phyloP scores from a whole-genome alignment of 305 asterid species.

The Fraxinus latifolia region DNA sequence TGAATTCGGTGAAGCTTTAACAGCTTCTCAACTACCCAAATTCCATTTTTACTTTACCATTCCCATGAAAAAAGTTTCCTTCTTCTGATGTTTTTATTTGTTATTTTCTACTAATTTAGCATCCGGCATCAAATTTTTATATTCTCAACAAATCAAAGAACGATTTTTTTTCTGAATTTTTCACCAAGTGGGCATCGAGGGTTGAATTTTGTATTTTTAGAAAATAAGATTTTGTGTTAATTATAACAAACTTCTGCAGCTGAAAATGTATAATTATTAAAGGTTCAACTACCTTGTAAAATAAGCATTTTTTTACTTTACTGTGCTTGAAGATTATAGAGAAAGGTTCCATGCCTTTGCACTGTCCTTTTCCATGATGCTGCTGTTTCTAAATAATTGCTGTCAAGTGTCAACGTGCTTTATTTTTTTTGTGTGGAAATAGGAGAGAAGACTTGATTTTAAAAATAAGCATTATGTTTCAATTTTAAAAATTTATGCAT shows the following conservation, averaged over 20 bases:
- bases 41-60: not conserved
- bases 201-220: not conserved
- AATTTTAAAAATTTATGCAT: not conserved
- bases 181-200: constrained; percentile 8
- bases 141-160: not conserved
- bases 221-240: not conserved
- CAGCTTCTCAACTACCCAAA: not conserved
- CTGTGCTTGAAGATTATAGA: constrained; percentile 21
- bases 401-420: not conserved
- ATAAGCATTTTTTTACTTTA: constrained; percentile 23
- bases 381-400: not conserved
- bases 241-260: not conserved
- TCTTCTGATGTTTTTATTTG: not conserved
- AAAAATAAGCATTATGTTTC: not conserved
- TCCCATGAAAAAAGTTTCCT: not conserved
- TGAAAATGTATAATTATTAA: constrained; percentile 13
- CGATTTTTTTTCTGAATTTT: not conserved
- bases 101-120: not conserved
- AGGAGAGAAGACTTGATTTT: not conserved
- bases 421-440: not conserved
- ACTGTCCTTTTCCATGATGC: not conserved
- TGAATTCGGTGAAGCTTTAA: not conserved
- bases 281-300: constrained; percentile 21
- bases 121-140: not conserved
- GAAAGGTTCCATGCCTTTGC: constrained; percentile 20